Percentiles rank a stretch among this genome's conserved stretches.
Evolutionary conservation across 192 early-diverging fungal species (phyloP).

Genomic region (Podila verticillata): DNA sequence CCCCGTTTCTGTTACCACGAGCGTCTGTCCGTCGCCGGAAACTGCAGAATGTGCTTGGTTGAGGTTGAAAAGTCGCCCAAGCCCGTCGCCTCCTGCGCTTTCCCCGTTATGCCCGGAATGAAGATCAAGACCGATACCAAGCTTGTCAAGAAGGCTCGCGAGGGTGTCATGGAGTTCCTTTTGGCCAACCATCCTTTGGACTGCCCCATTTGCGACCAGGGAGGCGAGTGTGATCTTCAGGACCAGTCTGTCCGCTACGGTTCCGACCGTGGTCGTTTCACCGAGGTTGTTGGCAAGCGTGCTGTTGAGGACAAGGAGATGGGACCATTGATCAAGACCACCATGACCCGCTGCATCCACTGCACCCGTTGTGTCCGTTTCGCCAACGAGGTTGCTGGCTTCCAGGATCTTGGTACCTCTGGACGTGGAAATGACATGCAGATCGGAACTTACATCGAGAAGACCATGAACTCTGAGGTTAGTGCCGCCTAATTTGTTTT

Average conservation of each 20-base stretch:
- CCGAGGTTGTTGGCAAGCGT: conserved; percentile 88
- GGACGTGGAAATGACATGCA: conserved; percentile 98
- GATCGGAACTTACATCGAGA: conserved; percentile 95
- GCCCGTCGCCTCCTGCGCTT: conserved; percentile 95
- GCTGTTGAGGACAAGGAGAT: conserved; percentile 98
- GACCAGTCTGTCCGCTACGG: conserved; percentile 98
- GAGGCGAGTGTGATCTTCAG: conserved; percentile 99
- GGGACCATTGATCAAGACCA: conserved; percentile 95
- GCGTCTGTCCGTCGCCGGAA: conserved; percentile 95
- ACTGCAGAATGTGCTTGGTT: conserved; percentile 99
- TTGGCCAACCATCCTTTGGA: conserved; percentile 98
- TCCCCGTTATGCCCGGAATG: conserved; percentile 98
- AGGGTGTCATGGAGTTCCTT: conserved; percentile 93
- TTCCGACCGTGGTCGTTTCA: conserved; percentile 90
- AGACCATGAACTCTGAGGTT: conserved; percentile 84
- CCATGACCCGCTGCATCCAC: conserved; percentile 99
- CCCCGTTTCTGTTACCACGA: conserved; percentile 78
- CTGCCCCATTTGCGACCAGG: conserved; percentile 99
- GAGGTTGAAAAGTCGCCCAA: conserved; percentile 98
- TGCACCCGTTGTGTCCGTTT: conserved; percentile 99
- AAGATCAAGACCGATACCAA: conserved; percentile 94
- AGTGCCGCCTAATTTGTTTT: background rate
- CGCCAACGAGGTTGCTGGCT: conserved; percentile 97
- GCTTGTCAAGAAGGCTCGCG: conserved; percentile 95
- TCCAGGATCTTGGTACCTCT: conserved; percentile 92